Percentiles rank a stretch among this genome's conserved stretches.
phyloP scores from a whole-genome alignment of 352 stramenopile genomes.

The Lagenidium giganteum region DNA sequence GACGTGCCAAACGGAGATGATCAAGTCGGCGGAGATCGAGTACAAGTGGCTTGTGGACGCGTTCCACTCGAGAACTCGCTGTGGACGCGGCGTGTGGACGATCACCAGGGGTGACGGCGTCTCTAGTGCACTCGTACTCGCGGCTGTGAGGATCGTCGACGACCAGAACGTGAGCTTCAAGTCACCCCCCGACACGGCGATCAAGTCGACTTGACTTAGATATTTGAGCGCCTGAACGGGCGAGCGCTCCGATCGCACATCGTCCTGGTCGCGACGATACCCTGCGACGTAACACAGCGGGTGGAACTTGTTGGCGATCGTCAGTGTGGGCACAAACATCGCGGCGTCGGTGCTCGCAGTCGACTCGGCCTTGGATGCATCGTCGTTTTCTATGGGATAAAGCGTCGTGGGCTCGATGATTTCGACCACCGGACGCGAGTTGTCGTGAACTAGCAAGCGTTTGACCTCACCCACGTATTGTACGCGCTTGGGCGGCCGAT shows the following conservation, averaged over 20 bases:
- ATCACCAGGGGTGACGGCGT: conserved; percentile 56
- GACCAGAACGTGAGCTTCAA: conserved; percentile 80
- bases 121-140: conserved; percentile 55
- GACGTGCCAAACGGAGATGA: conserved; percentile 65
- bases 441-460: conserved; percentile 55
- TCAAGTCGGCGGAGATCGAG: conserved; percentile 65
- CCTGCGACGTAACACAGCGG: conserved; percentile 60
- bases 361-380: conserved; percentile 8
- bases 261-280: conserved; percentile 74
- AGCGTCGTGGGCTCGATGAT: conserved; percentile 47
- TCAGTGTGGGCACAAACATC: conserved; percentile 34
- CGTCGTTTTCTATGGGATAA: conserved; percentile 25
- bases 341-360: neutral
- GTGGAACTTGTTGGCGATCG: conserved; percentile 67
- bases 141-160: conserved; percentile 50
- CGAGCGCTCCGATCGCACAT: conserved; percentile 67
- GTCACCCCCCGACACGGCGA: conserved; percentile 67
- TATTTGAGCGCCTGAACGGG: conserved; percentile 74
- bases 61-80: conserved; percentile 73
- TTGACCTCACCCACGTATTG: conserved; percentile 55
- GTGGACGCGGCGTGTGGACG: conserved; percentile 56
- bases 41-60: conserved; percentile 42
- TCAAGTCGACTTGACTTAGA: conserved; percentile 43
- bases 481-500: conserved; percentile 54
- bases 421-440: conserved; percentile 60